Percentiles rank a stretch among this genome's conserved stretches.
Evolutionary conservation across 1,139 yeast genomes (phyloP).

Genomic region (Candida sanyaensis): DNA sequence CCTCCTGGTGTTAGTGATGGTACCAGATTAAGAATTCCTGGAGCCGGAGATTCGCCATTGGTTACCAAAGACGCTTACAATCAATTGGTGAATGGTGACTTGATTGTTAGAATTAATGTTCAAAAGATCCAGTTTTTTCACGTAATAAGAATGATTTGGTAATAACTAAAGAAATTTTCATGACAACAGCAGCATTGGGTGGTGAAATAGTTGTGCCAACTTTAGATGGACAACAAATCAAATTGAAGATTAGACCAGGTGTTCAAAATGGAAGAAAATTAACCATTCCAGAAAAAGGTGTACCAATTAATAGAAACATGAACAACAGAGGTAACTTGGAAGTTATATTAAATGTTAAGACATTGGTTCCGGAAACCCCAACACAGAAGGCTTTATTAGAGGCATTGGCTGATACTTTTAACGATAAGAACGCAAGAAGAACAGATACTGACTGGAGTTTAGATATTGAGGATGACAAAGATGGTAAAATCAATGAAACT

Average conservation of each 20-base stretch:
- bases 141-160: slow-evolving; percentile 68
- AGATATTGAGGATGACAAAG: slow-evolving; percentile 31
- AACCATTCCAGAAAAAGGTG: slow-evolving; percentile 85
- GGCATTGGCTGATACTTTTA: slow-evolving; percentile 88
- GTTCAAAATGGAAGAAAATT: slow-evolving; percentile 77
- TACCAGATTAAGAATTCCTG: slow-evolving; percentile 77
- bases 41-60: slow-evolving; percentile 89
- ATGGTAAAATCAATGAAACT: slow-evolving; percentile 21
- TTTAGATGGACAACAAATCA: slow-evolving; percentile 70
- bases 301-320: slow-evolving; percentile 63
- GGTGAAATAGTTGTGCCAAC: slow-evolving; percentile 90
- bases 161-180: slow-evolving; percentile 67
- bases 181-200: slow-evolving; percentile 97
- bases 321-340: slow-evolving; percentile 78
- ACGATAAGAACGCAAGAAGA: slow-evolving; percentile 77
- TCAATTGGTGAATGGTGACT: slow-evolving; percentile 76
- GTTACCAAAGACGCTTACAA: slow-evolving; percentile 67
- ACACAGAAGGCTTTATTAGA: slow-evolving; percentile 91
- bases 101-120: slow-evolving; percentile 79
- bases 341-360: slow-evolving; percentile 70
- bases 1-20: slow-evolving; percentile 93
- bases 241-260: slow-evolving; percentile 83
- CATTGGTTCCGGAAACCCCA: slow-evolving; percentile 76
- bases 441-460: slow-evolving; percentile 61
- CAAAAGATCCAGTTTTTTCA: slow-evolving; percentile 70